Conservation (phyloP, 768 basidiomycete genomes). For the Leccinum variicolor region DNA sequence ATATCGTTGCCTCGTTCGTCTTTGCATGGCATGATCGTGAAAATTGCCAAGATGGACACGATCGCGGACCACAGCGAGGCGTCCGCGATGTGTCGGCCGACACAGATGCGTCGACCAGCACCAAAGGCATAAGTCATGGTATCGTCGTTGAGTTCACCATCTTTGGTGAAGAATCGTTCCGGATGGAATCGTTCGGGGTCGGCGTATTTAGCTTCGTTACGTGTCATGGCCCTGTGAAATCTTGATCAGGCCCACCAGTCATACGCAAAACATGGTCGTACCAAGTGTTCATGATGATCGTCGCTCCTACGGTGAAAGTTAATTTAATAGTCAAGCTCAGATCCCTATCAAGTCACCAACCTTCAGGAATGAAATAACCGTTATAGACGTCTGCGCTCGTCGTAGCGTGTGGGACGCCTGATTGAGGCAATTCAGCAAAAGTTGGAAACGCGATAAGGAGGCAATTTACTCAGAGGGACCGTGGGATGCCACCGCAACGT, state of each 20-base stretch:
- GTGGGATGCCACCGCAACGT: slow-evolving; percentile 35
- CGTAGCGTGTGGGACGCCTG: slow-evolving; percentile 33
- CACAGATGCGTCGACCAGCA: slow-evolving; percentile 36
- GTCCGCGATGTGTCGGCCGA: slow-evolving; percentile 44
- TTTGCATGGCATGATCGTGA: slow-evolving; percentile 31
- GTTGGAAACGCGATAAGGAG: background rate
- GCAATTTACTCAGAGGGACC: slow-evolving; percentile 28
- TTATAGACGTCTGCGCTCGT: slow-evolving; percentile 41
- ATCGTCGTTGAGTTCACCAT: slow-evolving; percentile 26
- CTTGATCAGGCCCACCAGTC: background rate
- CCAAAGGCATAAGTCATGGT: slow-evolving; percentile 32
- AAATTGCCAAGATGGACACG: slow-evolving; percentile 32
- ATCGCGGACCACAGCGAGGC: slow-evolving; percentile 37
- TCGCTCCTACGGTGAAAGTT: slow-evolving; percentile 17
- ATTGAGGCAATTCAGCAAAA: background rate
- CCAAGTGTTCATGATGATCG: slow-evolving; percentile 30
- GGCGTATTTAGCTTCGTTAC: slow-evolving; percentile 33
- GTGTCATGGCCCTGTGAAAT: slow-evolving; percentile 28
- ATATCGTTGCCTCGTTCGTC: slow-evolving; percentile 25
- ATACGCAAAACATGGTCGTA: background rate
- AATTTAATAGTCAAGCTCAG: background rate
- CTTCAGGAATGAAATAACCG: slow-evolving; percentile 56
- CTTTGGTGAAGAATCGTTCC: slow-evolving; percentile 31
- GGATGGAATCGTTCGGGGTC: slow-evolving; percentile 35
- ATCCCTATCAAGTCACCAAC: slow-evolving; percentile 20